Evolutionary conservation across 2,329 filamentous ascomycete species (phyloP).

Genomic region (Aplosporella prunicola): DNA sequence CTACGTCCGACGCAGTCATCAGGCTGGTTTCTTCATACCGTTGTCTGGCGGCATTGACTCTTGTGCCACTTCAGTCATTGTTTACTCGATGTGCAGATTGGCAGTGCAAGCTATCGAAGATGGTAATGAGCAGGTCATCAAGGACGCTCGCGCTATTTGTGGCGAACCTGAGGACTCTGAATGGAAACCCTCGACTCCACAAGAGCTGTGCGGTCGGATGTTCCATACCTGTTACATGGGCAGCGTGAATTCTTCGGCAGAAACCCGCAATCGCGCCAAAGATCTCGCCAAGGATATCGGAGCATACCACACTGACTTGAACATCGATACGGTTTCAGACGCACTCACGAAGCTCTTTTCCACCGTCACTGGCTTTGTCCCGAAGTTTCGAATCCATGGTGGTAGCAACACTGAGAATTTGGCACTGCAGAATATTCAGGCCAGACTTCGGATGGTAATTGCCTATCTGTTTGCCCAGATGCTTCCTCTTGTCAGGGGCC

Average conservation of each 20-base stretch:
- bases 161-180: slow-evolving; percentile 37
- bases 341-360: slow-evolving; percentile 52
- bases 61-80: slow-evolving; percentile 45
- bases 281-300: slow-evolving; percentile 55
- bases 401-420: slow-evolving; percentile 53
- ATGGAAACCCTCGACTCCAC: slow-evolving; percentile 46
- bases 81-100: slow-evolving; percentile 46
- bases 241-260: slow-evolving; percentile 54
- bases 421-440: slow-evolving; percentile 60
- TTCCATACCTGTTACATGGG: slow-evolving; percentile 62
- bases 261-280: slow-evolving; percentile 58
- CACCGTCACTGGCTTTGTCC: slow-evolving; percentile 49
- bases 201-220: slow-evolving; percentile 51
- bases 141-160: slow-evolving; percentile 43
- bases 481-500: slow-evolving; percentile 49
- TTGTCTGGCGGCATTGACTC: slow-evolving; percentile 53
- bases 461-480: slow-evolving; percentile 57
- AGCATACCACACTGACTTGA: slow-evolving; percentile 60
- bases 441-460: slow-evolving; percentile 55
- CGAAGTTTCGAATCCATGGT: slow-evolving; percentile 55
- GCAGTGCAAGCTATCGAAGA: slow-evolving; percentile 44
- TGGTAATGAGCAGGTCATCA: slow-evolving; percentile 46
- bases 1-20: slow-evolving; percentile 44
- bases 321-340: slow-evolving; percentile 60
- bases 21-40: slow-evolving; percentile 48